A percentile compares a stretch with the other conserved stretches of the same genome.
Evolutionary conservation across 345 rosid genomes (phyloP).

Genomic region (Salix brachista): DNA sequence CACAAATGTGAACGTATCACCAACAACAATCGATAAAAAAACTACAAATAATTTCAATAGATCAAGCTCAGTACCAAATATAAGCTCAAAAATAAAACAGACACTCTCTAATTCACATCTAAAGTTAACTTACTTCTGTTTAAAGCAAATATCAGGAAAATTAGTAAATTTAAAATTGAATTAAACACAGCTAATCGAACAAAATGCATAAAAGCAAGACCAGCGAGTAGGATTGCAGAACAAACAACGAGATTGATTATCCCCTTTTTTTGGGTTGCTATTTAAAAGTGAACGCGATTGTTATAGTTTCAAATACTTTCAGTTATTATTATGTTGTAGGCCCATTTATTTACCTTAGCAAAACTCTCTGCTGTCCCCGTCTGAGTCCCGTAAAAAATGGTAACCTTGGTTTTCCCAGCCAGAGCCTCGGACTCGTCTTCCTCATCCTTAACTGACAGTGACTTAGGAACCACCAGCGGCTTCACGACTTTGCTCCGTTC

Average conservation of each 20-base stretch:
- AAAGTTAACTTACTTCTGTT: background rate
- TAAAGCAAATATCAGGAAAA: background rate
- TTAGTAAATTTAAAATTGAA: background rate
- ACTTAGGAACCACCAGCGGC: conserved; percentile 49
- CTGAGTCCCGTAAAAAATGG: conserved; percentile 88
- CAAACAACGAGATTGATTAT: background rate
- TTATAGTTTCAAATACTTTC: background rate
- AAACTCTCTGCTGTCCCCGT: conserved; percentile 98
- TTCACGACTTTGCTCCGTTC: conserved; percentile 48
- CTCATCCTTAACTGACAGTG: conserved; percentile 30
- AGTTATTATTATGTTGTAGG: too few relatives aligned
- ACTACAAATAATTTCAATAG: background rate
- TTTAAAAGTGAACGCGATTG: too few relatives aligned
- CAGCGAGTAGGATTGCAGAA: background rate
- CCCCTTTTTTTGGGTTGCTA: background rate
- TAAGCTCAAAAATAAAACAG: background rate
- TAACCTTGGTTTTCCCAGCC: conserved; percentile 58
- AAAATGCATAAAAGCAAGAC: background rate
- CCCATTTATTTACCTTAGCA: conserved; percentile 56
- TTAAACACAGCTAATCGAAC: background rate
- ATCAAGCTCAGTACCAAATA: background rate
- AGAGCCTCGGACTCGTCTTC: conserved; percentile 19
- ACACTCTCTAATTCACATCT: background rate
- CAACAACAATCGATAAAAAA: background rate
- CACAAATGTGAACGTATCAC: background rate